Evolutionary conservation across 441 rosid genomes (phyloP), one percentile per base, ranked within the genome.

Genomic region (California macrophylla): DNA sequence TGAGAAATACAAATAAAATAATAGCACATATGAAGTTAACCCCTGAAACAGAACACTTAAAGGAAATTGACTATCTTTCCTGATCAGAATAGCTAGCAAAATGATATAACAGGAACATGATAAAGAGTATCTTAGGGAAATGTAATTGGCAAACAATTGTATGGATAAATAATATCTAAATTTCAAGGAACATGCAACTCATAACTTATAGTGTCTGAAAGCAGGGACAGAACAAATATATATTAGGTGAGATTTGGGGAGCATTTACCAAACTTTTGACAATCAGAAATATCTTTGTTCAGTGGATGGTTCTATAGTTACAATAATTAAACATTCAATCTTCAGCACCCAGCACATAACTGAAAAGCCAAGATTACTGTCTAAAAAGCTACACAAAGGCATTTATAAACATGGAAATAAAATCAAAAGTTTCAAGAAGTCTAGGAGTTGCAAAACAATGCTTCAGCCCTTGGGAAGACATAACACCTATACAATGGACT

Each of bases 61-160:
- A 64, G 56, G 50, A 6, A 29, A 60, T 26, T 25, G 1, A 4
- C 32, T 58, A 24, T 56, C 18, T 60, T 60, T 25, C 30, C 32
- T 60, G 64, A 61, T 29, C 30, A 61, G 65, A 61, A 61, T 30
- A 61, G 36, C 65, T 15, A 61, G 3, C 20, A 26, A 61, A 61
- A 25, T 26, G 36, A 26, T 61, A 20, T 61, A 16, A 29, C 8
- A 29, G 18, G 32, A 24, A 60, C 28, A 26, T 26, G 26, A 24
- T 15, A 20, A 60, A 60, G 1, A 12, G 64, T 13, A 60, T 60
- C 18, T 58, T 25, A 24, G 32, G 18, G 16, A 60, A 60, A 26
- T 56, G 50, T 42, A 42, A n/a, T 56, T 12, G 3, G 28, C 25
- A 56, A 56, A 56, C n/a, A 58, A 9, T 24, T 58, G 15, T 23